These are phyloP conservation scores for Scedosporium apiospermum DNA, from an alignment of 2,329 filamentous ascomycete genomes.

Conservation along the genomic window DNA sequence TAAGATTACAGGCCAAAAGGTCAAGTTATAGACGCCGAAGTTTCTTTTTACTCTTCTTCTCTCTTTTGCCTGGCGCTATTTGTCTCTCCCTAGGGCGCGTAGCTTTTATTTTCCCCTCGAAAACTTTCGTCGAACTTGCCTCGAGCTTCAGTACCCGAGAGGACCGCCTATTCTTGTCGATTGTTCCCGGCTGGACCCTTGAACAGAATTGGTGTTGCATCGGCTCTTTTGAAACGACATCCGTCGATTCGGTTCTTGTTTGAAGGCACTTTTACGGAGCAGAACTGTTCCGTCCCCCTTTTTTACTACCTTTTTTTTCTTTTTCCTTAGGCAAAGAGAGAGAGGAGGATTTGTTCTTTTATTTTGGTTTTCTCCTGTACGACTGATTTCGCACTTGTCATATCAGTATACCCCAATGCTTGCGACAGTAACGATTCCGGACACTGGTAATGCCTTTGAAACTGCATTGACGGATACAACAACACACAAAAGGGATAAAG, in stretches of 20 bases:
- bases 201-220: too few species aligned
- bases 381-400: too few species aligned
- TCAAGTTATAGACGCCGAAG: constrained; percentile 36
- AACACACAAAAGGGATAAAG: neutral
- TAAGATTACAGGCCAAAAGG: constrained; percentile 52
- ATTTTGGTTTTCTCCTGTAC: neutral
- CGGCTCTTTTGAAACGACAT: neutral
- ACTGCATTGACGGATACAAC: neutral
- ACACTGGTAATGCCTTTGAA: neutral
- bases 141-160: too few species aligned
- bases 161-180: too few species aligned
- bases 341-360: neutral
- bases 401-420: too few species aligned
- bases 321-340: neutral
- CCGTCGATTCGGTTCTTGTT: neutral
- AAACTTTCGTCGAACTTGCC: too few species aligned
- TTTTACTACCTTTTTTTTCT: neutral
- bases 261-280: neutral
- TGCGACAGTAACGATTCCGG: too few species aligned
- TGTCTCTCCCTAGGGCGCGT: neutral
- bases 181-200: too few species aligned
- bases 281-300: neutral
- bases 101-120: neutral
- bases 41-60: neutral
- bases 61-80: too few species aligned